A percentile compares a stretch with the other conserved stretches of the same genome.
Evolutionary conservation across 2,329 filamentous ascomycete genomes (phyloP).

Genomic region (Aspergillus pseudonomiae): DNA sequence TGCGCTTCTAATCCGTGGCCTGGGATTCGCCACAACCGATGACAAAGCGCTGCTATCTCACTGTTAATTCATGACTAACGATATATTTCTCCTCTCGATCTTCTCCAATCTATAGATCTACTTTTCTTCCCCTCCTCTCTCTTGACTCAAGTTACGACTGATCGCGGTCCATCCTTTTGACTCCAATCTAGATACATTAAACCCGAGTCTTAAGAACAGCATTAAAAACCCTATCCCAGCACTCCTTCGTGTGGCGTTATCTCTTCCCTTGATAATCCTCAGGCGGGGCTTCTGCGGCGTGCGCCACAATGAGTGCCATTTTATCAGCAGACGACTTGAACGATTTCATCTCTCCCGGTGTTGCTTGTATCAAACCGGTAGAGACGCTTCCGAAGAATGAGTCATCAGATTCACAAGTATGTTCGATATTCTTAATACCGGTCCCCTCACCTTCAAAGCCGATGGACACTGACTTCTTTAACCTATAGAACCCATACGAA

Average conservation of each 20-base stretch:
- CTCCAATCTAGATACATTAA: background rate
- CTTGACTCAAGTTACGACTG: background rate
- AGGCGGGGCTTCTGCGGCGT: conserved; percentile 19
- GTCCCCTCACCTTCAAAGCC: conserved; percentile 10
- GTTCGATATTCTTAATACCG: conserved; percentile 15
- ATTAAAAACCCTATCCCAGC: background rate
- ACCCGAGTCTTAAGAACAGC: no score
- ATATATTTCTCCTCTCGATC: conserved; percentile 11
- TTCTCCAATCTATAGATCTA: conserved; percentile 1
- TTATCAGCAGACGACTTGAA: conserved; percentile 96
- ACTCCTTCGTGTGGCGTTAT: conserved; percentile 6
- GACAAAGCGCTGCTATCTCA: conserved; percentile 32
- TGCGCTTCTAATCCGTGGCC: conserved; percentile 10
- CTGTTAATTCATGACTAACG: conserved; percentile 17
- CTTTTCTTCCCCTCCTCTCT: conserved; percentile 3
- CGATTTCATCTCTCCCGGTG: conserved; percentile 97
- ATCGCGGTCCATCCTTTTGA: background rate
- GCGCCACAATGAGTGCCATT: conserved; percentile 82
- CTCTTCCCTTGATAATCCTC: conserved; percentile 11
- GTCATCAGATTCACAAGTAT: conserved; percentile 51
- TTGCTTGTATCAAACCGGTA: conserved; percentile 97
- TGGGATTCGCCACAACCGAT: conserved; percentile 31
- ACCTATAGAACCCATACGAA: conserved; percentile 67
- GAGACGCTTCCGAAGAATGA: conserved; percentile 78
- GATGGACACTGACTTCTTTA: conserved; percentile 24